Percentiles rank a stretch among this genome's conserved stretches.
phyloP scores from a whole-genome alignment of 495 filamentous ascomycete species.

The Sordaria brevicollis region DNA sequence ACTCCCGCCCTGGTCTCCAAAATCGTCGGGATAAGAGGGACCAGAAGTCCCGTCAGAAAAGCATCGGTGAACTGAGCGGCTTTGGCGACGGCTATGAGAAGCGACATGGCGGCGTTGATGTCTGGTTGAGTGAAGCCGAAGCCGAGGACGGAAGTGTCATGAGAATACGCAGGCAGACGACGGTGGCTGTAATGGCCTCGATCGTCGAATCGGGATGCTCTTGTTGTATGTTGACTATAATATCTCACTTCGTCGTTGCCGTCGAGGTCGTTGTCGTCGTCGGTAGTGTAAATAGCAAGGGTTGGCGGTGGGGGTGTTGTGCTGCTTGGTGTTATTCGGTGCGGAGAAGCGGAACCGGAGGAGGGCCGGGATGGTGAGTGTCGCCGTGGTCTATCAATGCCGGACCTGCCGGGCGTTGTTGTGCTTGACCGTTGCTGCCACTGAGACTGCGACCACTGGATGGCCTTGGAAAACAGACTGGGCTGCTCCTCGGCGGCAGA shows the following conservation, averaged over 20 bases:
- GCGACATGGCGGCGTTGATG: neutral
- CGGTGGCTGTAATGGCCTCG: neutral
- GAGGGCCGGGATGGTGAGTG: neutral
- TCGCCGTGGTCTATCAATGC: neutral
- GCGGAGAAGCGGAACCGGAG: neutral
- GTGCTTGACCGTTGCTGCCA: neutral
- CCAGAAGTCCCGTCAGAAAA: neutral
- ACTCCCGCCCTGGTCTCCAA: constrained; percentile 5
- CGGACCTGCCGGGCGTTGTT: neutral
- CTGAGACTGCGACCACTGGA: neutral
- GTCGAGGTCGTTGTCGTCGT: neutral
- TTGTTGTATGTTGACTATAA: neutral
- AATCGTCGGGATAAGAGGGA: constrained; percentile 20
- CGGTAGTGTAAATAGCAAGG: neutral
- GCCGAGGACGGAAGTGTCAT: neutral
- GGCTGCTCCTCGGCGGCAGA: neutral
- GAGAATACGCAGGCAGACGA: neutral
- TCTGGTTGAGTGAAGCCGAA: neutral
- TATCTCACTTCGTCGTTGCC: neutral
- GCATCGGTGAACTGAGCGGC: neutral
- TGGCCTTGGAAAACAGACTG: neutral
- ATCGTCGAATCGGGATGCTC: neutral
- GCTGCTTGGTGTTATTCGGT: neutral
- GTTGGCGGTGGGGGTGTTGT: neutral
- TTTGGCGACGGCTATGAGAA: neutral